Base-by-base conservation (phyloP, 805 yeast species). In the Ogataea polymorpha region DNA sequence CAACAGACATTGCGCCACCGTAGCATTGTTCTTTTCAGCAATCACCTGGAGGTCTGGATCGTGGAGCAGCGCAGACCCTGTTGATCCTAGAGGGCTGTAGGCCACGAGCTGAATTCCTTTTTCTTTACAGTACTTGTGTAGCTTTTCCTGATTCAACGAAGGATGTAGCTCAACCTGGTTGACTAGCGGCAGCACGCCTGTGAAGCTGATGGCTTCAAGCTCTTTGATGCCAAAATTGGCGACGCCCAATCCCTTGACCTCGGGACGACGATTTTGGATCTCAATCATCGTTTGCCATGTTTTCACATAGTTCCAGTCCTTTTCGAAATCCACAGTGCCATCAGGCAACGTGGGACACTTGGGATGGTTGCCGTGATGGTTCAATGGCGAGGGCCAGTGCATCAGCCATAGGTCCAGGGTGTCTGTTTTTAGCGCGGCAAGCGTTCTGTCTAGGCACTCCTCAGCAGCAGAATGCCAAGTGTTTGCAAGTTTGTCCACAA, bases 251-350 rank as follows among this genome's bases (percentile, higher is more conserved):
- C 73, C 56, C 41, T 58, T 65, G 23, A 65, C 55, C n/a, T 68
- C 71, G 2, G 36, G 74, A 68, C 12, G 17, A 21, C 71, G 68
- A 29, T 58, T 67, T 60, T 77, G 87, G 31, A 82, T 83, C 59
- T 86, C 89, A 41, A 84, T 87, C 44, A 82, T 68, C 44, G 79
- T 79, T 55, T 79, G 77, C 50, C 74, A 75, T 11, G 90, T 89
- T 28, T 80, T 75, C 11, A 89, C 62, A 43, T 51, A 93, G 54
- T 86, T 90, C 53, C 54, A 53, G 25, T 51, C 37, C 15, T 44
- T 40, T 21, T 45, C 55, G 23, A 38, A 49, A 32, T 48, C 53
- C 18, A 44, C 28, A 11, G 67, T 23, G 40, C 39, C 39, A 55
- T 48, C 41, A 51, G 54, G 31, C 50, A 62, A 32, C 62, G 56